Evolutionary conservation across 305 asterid genomes (phyloP).

Genomic region (Plantago lanceolata): DNA sequence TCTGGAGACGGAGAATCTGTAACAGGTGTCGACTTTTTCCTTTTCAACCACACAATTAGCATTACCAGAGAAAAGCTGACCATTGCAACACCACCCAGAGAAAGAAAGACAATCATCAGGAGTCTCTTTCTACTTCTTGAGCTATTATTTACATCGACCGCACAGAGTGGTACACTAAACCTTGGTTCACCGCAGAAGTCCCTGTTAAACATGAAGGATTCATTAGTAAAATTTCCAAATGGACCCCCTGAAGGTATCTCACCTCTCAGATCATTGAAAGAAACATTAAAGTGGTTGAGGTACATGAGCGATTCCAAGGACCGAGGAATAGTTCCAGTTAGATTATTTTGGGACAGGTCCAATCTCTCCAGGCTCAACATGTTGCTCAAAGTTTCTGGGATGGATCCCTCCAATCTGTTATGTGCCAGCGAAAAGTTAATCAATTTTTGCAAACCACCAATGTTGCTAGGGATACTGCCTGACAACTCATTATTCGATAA

Average conservation of each 20-base stretch:
- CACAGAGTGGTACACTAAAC: conserved; percentile 13
- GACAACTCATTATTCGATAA: conserved; percentile 22
- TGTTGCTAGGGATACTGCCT: conserved; percentile 19
- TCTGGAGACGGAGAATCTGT: neutral
- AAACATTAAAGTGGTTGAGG: conserved; percentile 24
- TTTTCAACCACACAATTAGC: conserved; percentile 2
- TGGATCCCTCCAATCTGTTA: conserved; percentile 25
- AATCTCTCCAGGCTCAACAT: conserved; percentile 20
- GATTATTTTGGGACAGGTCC: conserved; percentile 23
- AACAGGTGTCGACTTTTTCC: neutral
- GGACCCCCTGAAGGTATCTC: conserved; percentile 27
- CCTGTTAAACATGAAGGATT: conserved; percentile 22
- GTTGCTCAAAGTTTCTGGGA: conserved; percentile 18
- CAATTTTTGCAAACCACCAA: conserved; percentile 24
- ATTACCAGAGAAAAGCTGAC: neutral
- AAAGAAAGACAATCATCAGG: neutral
- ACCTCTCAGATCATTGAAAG: conserved; percentile 27
- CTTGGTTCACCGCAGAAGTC: conserved; percentile 27
- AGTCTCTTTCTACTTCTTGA: conserved; percentile 4
- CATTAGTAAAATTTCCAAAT: conserved; percentile 21
- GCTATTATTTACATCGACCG: neutral
- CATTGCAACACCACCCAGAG: conserved; percentile 2
- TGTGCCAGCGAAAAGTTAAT: conserved; percentile 24
- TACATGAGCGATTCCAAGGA: conserved; percentile 23
- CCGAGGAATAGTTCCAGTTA: conserved; percentile 25